Evolutionary conservation across 2,329 filamentous ascomycete species (phyloP).

Genomic region (Trichophyton benhamiae): DNA sequence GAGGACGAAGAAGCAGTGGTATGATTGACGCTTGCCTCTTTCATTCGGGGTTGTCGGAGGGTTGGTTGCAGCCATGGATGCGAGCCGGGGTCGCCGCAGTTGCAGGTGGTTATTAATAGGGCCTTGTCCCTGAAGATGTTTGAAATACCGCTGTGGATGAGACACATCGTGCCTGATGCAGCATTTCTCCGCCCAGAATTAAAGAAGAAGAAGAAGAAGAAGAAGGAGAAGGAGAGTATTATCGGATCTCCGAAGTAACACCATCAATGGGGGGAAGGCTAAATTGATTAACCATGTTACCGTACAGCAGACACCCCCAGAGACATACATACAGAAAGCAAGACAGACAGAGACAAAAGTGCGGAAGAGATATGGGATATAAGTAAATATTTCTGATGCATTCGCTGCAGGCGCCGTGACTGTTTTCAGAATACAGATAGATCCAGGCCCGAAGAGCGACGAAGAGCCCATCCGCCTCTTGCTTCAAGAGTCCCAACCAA

Average conservation of each 20-base stretch:
- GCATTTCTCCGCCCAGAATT: background rate
- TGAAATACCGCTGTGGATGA: slow-evolving; percentile 3
- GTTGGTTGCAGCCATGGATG: background rate
- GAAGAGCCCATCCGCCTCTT: background rate
- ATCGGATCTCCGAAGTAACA: background rate
- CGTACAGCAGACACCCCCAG: too few species aligned
- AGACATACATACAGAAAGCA: too few species aligned
- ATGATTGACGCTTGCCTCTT: background rate
- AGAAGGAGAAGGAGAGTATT: background rate
- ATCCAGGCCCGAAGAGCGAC: background rate
- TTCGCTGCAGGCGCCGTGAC: background rate
- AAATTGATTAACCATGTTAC: background rate
- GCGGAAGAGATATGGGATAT: background rate
- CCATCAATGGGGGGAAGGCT: background rate
- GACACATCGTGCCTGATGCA: background rate
- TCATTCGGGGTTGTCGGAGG: background rate
- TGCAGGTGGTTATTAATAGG: background rate
- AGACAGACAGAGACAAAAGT: too few species aligned
- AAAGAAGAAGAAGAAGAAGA: background rate
- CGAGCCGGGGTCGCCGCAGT: background rate
- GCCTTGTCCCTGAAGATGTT: background rate
- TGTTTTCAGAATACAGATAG: background rate
- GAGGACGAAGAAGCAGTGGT: too few species aligned
- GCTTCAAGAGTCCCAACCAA: background rate
- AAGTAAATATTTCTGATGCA: background rate